Evolutionary conservation across 202 grass and related monocot genomes (phyloP).

Genomic region (Digitaria exilis): DNA sequence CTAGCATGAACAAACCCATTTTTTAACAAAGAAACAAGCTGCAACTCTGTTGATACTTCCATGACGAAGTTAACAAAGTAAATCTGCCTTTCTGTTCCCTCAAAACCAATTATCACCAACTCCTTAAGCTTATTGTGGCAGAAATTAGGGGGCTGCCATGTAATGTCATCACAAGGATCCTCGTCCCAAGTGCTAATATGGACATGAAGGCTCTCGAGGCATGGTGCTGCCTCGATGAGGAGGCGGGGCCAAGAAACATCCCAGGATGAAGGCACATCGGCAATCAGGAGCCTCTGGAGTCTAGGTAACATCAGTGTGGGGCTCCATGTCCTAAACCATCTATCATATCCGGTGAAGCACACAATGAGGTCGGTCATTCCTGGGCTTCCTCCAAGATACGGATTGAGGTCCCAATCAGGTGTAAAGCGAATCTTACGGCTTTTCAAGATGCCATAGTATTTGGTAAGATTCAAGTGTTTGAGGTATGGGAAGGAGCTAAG

Average conservation of each 20-base stretch:
- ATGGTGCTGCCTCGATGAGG: neutral
- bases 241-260: slow-evolving; percentile 23
- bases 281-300: slow-evolving; percentile 1
- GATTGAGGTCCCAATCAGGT: neutral
- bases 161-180: neutral
- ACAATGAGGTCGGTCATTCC: neutral
- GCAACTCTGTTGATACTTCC: neutral
- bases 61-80: neutral
- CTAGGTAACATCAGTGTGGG: neutral
- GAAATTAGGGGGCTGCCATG: neutral
- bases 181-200: slow-evolving; percentile 5
- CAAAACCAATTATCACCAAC: neutral
- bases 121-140: slow-evolving; percentile 1
- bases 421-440: neutral
- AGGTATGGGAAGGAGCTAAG: slow-evolving; percentile 3
- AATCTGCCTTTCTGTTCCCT: slow-evolving; percentile 9
- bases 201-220: slow-evolving; percentile 13
- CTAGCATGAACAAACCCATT: neutral
- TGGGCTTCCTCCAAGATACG: neutral
- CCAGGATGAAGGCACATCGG: slow-evolving; percentile 21
- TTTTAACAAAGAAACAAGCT: neutral
- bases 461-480: neutral
- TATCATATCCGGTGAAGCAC: neutral
- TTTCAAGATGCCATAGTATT: neutral
- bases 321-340: neutral